Base-by-base conservation (phyloP, 2,329 filamentous ascomycete genomes). In the Fusarium armeniacum region DNA sequence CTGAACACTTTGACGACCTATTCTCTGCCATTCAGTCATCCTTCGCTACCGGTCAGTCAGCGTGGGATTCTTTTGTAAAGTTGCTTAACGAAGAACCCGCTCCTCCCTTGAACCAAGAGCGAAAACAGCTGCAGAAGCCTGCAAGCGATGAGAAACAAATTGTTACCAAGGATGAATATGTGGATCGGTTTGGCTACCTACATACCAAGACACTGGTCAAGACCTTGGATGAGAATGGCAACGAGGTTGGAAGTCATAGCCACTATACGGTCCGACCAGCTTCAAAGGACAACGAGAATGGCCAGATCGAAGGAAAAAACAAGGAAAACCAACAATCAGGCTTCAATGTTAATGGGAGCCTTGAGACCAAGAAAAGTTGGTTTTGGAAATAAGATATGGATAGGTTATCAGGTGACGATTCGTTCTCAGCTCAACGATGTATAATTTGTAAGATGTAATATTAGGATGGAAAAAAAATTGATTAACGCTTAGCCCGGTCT, bases 121-220 rank as follows among this genome's bases (percentile, higher is more conserved):
- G 20, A 8, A 50, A 49, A 24, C 60, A 70, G 22, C 43, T 60
- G 11, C 55, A 67, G 33, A 54, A 58, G 20, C 32, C 65, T 38
- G 49, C 33, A 46, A 46, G 53, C 2, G 59, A 73, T 6, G 70
- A 78, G 15, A 77, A 72, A 38, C 78, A 79, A 54, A 77, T 79
- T 28, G 75, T 81, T 28, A 76, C 77, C 3, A 81, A 77, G 28
- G 77, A 82, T 6, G 81, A 85, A 63, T 79, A 81, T 52, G 78
- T 82, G 6, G 83, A 85, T 69, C 69, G 74, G 10, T 79, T 78
- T 52, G 84, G 83, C 33, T 81, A 83, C 65, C 69, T 79, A 15
- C 82, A 84, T 60, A 78, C 77, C 53, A 83, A 80, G 68, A 78
- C 78, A 11, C 81, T 79, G 9, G 77, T 80, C 28, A 81, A 78